phyloP scores from a whole-genome alignment of 2,329 filamentous ascomycete genomes.

The Aquanectria penicillioides region DNA sequence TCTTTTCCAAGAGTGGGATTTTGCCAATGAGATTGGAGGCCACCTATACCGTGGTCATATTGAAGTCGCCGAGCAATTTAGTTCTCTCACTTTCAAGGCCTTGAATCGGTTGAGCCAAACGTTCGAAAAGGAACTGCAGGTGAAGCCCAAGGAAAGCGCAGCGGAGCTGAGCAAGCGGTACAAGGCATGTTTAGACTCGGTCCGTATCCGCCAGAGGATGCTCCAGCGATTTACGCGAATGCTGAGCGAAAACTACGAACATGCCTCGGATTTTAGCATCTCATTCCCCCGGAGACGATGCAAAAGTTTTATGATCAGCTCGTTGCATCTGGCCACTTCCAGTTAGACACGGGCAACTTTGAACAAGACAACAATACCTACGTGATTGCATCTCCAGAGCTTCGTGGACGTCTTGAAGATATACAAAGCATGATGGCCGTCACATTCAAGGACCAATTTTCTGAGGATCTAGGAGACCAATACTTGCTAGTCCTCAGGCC shows the following conservation, averaged over 20 bases:
- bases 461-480: conserved; percentile 76
- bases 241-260: conserved; percentile 93
- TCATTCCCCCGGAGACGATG: conserved; percentile 73
- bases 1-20: conserved; percentile 97
- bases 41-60: conserved; percentile 94
- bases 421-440: conserved; percentile 87
- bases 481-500: conserved; percentile 89
- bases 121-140: conserved; percentile 90
- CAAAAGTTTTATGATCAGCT: conserved; percentile 84
- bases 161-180: conserved; percentile 96
- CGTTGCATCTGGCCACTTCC: conserved; percentile 84
- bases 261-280: conserved; percentile 94
- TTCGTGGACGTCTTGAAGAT: conserved; percentile 80
- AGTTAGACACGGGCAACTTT: conserved; percentile 77
- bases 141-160: conserved; percentile 83
- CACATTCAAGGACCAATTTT: conserved; percentile 62
- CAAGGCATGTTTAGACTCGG: conserved; percentile 94
- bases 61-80: conserved; percentile 98
- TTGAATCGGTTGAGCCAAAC: conserved; percentile 87
- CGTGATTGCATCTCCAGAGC: conserved; percentile 83
- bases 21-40: conserved; percentile 91
- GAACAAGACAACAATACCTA: conserved; percentile 82
- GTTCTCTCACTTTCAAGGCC: conserved; percentile 91
- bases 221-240: conserved; percentile 94
- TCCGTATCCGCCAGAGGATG: conserved; percentile 95